These are phyloP conservation scores for Linnemannia exigua DNA, from an alignment of 192 early-diverging fungal species.

Conservation along the genomic window DNA sequence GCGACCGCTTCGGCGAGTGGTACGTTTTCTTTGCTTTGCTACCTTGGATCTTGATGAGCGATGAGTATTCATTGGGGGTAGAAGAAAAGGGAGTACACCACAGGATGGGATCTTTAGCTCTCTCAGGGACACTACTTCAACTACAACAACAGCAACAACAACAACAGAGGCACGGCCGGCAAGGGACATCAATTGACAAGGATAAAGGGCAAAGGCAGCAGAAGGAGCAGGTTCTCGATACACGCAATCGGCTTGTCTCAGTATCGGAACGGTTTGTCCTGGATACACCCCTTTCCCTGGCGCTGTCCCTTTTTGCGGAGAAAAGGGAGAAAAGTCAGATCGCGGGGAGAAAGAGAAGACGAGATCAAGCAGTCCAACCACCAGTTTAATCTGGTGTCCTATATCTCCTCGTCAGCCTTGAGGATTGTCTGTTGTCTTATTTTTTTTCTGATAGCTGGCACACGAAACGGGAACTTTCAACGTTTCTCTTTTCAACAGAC, in stretches of 20 bases:
- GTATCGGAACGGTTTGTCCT: neutral
- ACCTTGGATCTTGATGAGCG: no score
- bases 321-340: neutral
- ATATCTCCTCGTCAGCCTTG: neutral
- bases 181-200: neutral
- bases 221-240: neutral
- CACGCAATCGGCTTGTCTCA: neutral
- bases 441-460: neutral
- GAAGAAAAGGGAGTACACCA: no score
- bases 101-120: no score
- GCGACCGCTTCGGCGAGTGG: conserved; percentile 95
- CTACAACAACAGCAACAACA: no score
- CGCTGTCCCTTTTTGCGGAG: conserved; percentile 1
- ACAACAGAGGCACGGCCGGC: no score
- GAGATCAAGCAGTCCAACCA: neutral
- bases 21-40: conserved; percentile 44
- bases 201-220: neutral
- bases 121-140: no score
- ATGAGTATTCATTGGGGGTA: no score
- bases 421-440: neutral
- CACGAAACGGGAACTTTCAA: neutral
- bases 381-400: neutral
- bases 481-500: neutral
- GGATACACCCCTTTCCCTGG: neutral
- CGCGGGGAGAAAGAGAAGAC: neutral